Percentiles rank a stretch among this genome's conserved stretches.
Conservation (phyloP, 2,329 filamentous ascomycete genomes). For the Colletotrichum australisinense region DNA sequence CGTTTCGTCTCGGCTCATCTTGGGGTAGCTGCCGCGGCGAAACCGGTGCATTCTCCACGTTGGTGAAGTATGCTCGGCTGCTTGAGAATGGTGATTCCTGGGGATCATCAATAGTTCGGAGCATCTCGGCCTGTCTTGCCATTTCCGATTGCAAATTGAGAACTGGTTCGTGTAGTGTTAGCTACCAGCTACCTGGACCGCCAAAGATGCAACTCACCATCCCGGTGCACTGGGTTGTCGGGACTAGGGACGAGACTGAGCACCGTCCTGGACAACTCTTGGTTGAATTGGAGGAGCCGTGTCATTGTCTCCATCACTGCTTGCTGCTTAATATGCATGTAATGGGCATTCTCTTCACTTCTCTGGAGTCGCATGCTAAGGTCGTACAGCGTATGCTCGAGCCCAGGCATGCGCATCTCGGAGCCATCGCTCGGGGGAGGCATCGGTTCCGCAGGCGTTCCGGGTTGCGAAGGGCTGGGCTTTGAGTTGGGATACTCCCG, state of each 20-base stretch:
- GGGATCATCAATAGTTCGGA: conserved; percentile 70
- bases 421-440: conserved; percentile 73
- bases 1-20: conserved; percentile 79
- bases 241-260: conserved; percentile 78
- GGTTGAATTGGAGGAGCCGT: conserved; percentile 79
- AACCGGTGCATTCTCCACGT: conserved; percentile 80
- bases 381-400: conserved; percentile 89
- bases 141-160: conserved; percentile 68
- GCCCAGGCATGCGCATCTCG: conserved; percentile 77
- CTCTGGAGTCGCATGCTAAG: conserved; percentile 80
- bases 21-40: conserved; percentile 89
- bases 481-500: conserved; percentile 89
- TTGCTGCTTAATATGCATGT: conserved; percentile 84
- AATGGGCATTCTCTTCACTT: conserved; percentile 84
- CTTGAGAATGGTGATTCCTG: conserved; percentile 75
- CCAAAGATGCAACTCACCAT: conserved; percentile 70
- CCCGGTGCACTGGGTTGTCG: conserved; percentile 82
- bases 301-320: conserved; percentile 83
- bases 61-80: conserved; percentile 74
- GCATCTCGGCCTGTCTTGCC: conserved; percentile 68
- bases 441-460: conserved; percentile 86
- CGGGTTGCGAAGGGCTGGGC: conserved; percentile 79
- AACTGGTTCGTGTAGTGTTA: conserved; percentile 51
- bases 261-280: conserved; percentile 83
- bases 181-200: neutral